phyloP scores from a whole-genome alignment of 306 rosid species.

The Dalbergia oliveri region DNA sequence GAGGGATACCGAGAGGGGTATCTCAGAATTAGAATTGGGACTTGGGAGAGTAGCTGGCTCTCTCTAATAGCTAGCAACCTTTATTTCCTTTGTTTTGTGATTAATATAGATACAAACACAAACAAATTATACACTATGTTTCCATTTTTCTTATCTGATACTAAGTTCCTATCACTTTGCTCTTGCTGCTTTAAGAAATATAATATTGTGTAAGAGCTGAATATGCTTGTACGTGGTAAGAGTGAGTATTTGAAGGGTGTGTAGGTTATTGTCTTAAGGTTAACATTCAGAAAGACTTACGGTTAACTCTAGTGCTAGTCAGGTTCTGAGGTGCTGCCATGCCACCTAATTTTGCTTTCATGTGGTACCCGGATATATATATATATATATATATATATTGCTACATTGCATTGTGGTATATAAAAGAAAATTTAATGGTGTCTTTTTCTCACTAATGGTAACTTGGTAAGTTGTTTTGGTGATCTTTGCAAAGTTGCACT shows the following conservation, averaged over 20 bases:
- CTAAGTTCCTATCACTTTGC: background rate
- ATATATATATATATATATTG: background rate
- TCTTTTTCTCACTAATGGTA: background rate
- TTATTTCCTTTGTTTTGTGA: no score
- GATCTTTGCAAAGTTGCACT: slow-evolving; percentile 1
- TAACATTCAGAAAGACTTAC: slow-evolving; percentile 4
- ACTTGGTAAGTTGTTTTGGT: background rate
- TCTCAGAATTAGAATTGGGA: no score
- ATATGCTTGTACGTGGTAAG: background rate
- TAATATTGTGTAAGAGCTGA: slow-evolving; percentile 30
- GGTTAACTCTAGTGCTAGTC: slow-evolving; percentile 29
- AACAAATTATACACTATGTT: no score
- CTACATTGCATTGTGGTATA: background rate
- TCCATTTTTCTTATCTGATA: no score
- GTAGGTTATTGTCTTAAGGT: slow-evolving; percentile 2
- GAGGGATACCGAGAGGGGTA: no score
- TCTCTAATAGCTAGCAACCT: no score
- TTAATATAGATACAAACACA: no score
- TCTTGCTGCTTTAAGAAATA: slow-evolving; percentile 7
- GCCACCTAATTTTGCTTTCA: background rate
- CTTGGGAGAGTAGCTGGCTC: no score
- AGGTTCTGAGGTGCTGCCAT: background rate
- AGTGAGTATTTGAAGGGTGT: slow-evolving; percentile 30
- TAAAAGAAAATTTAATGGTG: slow-evolving; percentile 5
- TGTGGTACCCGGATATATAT: slow-evolving; percentile 9